Evolutionary conservation across 257 asterid genomes (phyloP).

Genomic region (Vinca minor): DNA sequence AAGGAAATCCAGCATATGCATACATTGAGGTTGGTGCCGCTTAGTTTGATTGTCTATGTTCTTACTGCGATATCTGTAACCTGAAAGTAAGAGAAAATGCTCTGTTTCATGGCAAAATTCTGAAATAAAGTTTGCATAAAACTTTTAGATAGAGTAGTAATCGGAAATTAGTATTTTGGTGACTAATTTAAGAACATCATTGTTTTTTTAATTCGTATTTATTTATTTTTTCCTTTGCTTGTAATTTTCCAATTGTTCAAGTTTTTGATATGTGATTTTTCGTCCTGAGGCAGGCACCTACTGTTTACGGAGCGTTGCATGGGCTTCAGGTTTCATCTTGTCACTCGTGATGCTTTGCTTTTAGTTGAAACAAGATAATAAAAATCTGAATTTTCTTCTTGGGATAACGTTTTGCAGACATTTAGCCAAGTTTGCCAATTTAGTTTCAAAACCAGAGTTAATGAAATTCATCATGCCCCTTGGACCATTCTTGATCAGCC

Average conservation of each 20-base stretch:
- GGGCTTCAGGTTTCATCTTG: slow-evolving; percentile 63
- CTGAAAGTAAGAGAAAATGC: not conserved
- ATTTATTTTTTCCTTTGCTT: not conserved
- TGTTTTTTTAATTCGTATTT: not conserved
- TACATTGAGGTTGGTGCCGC: slow-evolving; percentile 43
- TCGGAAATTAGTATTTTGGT: not conserved
- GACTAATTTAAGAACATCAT: not conserved
- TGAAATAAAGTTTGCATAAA: not conserved
- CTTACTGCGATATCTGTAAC: not conserved
- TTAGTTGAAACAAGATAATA: slow-evolving; percentile 4
- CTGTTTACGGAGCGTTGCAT: slow-evolving; percentile 89
- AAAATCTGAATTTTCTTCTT: slow-evolving; percentile 8
- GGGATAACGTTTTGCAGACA: slow-evolving; percentile 46
- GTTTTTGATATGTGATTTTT: not conserved
- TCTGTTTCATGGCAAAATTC: not conserved
- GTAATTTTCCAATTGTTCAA: not conserved
- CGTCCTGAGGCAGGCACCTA: slow-evolving; percentile 61
- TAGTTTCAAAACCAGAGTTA: slow-evolving; percentile 42
- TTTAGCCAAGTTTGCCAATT: slow-evolving; percentile 85
- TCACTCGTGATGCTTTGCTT: slow-evolving; percentile 2
- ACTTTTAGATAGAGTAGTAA: not conserved
- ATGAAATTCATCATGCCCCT: slow-evolving; percentile 66
- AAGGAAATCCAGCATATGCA: slow-evolving; percentile 48
- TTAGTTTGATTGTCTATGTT: slow-evolving; percentile 1
- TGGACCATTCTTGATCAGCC: slow-evolving; percentile 80